phyloP scores from a whole-genome alignment of 345 rosid genomes.

The Gynandropsis gynandra region DNA sequence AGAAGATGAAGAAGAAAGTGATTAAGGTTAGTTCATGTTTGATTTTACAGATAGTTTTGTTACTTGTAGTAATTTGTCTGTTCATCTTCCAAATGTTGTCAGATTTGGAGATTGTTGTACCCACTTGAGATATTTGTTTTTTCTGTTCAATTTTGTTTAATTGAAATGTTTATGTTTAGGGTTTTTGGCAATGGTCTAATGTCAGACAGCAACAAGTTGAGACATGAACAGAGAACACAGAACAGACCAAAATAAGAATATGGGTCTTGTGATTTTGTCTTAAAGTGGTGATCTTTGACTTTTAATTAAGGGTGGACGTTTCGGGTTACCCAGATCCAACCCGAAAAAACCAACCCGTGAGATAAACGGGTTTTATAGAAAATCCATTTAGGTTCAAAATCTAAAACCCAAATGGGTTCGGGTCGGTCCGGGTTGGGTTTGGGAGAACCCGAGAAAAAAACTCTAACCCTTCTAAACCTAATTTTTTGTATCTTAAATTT shows the following conservation, averaged over 20 bases:
- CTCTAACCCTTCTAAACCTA: too few species aligned
- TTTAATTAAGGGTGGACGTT: too few species aligned
- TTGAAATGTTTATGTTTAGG: neutral
- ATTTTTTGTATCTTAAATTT: too few species aligned
- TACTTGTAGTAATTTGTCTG: constrained; percentile 38
- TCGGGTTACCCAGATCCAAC: constrained; percentile 5
- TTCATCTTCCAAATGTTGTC: constrained; percentile 35
- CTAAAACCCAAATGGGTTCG: too few species aligned
- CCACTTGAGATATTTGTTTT: constrained; percentile 37
- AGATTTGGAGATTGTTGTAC: constrained; percentile 34
- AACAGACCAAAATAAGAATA: constrained; percentile 21
- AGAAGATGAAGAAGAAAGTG: constrained; percentile 43
- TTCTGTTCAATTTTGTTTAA: constrained; percentile 19
- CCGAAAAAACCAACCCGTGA: constrained; percentile 4
- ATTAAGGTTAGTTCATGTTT: constrained; percentile 41
- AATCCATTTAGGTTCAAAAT: too few species aligned
- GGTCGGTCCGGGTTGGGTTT: too few species aligned
- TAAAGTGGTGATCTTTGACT: constrained; percentile 10
- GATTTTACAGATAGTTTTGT: constrained; percentile 48
- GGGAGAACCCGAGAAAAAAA: too few species aligned
- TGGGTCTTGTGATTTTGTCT: constrained; percentile 8
- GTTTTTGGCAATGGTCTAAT: constrained; percentile 23
- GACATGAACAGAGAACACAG: constrained; percentile 7
- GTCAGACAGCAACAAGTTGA: constrained; percentile 23
- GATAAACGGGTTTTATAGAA: neutral